Evolutionary conservation across 2,329 filamentous ascomycete species (phyloP).

Genomic region (Aspergillus sp.): DNA sequence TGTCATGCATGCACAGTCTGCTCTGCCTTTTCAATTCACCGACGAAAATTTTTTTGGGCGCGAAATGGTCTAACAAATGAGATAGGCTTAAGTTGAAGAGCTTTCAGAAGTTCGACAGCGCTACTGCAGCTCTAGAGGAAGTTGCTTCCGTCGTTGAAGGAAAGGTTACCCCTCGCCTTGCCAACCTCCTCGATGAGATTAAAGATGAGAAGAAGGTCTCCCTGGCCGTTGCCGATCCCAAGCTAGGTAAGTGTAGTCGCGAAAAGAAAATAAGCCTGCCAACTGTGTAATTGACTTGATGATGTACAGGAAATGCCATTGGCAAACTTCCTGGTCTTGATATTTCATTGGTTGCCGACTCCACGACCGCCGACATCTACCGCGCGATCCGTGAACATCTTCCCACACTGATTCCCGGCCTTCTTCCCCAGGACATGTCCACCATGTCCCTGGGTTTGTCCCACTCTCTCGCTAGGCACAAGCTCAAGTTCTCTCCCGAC

Average conservation of each 20-base stretch:
- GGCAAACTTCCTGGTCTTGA: conserved; percentile 86
- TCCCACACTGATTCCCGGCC: conserved; percentile 83
- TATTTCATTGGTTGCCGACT: conserved; percentile 80
- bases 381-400: conserved; percentile 91
- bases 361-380: conserved; percentile 82
- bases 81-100: conserved; percentile 87
- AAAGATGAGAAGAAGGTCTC: conserved; percentile 98
- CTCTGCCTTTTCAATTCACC: not conserved
- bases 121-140: conserved; percentile 85
- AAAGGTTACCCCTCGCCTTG: conserved; percentile 87
- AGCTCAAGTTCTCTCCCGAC: conserved; percentile 96
- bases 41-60: conserved; percentile 24
- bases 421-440: conserved; percentile 80
- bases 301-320: conserved; percentile 69
- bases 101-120: conserved; percentile 96
- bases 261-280: not conserved
- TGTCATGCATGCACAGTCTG: not conserved
- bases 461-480: conserved; percentile 94
- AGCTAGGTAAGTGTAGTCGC: conserved; percentile 60
- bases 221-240: conserved; percentile 88
- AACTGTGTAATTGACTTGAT: conserved; percentile 16
- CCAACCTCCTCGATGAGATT: conserved; percentile 78
- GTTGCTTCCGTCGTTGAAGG: conserved; percentile 85
- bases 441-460: conserved; percentile 96
- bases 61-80: conserved; percentile 24